Evolutionary conservation across 768 basidiomycete species (phyloP).

Genomic region (Termitomyces sp.): DNA sequence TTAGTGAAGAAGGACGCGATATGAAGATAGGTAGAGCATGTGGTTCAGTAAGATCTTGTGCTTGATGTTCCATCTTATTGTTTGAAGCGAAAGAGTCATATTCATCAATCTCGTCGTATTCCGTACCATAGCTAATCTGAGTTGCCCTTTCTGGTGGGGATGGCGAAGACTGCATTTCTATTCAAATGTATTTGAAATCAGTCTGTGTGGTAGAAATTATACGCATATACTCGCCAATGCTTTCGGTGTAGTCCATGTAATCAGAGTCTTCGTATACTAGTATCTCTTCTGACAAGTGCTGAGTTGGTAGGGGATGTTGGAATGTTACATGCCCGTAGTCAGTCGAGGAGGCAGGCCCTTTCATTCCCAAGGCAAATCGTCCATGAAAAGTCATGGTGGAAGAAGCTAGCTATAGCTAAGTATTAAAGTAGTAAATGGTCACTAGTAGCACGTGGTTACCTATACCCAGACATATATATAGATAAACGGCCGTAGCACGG

Average conservation of each 20-base stretch:
- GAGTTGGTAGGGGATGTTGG: background rate
- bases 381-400: constrained; percentile 11
- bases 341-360: background rate
- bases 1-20: background rate
- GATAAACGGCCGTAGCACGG: no score
- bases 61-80: background rate
- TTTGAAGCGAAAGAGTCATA: constrained; percentile 5
- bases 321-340: background rate
- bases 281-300: background rate
- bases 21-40: background rate
- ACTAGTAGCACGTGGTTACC: no score
- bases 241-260: constrained; percentile 22
- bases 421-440: no score
- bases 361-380: background rate
- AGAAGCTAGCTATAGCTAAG: background rate
- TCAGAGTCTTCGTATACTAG: constrained; percentile 9
- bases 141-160: constrained; percentile 7
- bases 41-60: background rate
- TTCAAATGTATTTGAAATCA: background rate
- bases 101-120: constrained; percentile 11
- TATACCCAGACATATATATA: no score
- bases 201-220: background rate
- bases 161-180: constrained; percentile 17
- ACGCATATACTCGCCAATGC: constrained; percentile 36
- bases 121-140: background rate